These are phyloP conservation scores for Leccinum incarnatum DNA, from an alignment of 768 basidiomycete genomes.

Conservation along the genomic window DNA sequence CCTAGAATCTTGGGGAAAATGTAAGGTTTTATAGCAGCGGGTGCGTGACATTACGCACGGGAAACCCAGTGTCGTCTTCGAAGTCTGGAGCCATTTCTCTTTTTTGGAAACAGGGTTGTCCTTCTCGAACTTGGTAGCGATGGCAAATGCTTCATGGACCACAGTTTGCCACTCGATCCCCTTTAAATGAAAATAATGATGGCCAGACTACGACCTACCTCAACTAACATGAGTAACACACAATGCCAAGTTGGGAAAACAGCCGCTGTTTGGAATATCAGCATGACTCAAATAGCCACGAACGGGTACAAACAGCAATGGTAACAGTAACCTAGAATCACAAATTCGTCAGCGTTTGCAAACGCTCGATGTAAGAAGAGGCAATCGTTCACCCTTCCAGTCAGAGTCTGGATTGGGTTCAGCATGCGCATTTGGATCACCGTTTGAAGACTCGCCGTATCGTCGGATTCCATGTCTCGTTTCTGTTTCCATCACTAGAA, in stretches of 20 bases:
- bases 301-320: no score
- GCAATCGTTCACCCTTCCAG: no score
- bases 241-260: no score
- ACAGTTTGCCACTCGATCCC: constrained; percentile 14
- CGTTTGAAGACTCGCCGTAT: constrained; percentile 84
- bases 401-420: no score
- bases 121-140: constrained; percentile 6
- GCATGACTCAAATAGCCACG: no score
- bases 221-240: background rate
- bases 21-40: background rate
- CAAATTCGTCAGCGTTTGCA: no score
- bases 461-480: constrained; percentile 68
- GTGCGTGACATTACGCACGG: constrained; percentile 9
- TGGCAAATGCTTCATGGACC: constrained; percentile 11
- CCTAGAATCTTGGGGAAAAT: constrained; percentile 14
- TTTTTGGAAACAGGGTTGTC: background rate
- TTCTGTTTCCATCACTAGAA: constrained; percentile 56
- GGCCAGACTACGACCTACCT: background rate
- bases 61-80: constrained; percentile 11
- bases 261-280: no score
- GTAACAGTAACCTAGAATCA: no score
- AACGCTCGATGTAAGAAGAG: no score
- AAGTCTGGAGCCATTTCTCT: constrained; percentile 9
- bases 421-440: no score
- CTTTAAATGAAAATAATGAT: background rate